phyloP scores from a whole-genome alignment of 768 basidiomycete genomes.

The Rhodotorula diobovata region DNA sequence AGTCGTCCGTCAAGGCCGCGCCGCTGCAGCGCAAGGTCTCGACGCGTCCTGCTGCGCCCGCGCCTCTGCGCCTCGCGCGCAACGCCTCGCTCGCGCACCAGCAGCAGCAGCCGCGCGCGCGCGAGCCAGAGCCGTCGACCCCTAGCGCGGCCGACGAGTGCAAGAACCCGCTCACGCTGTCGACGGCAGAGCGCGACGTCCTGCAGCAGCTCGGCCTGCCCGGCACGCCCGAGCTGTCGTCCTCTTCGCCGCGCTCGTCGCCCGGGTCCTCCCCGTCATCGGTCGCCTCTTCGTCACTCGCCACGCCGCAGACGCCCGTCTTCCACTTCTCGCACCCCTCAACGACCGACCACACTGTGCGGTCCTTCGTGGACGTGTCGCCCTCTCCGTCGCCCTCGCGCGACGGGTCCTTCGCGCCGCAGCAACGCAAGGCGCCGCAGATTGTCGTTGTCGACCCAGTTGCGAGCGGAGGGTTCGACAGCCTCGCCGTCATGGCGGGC shows the following conservation, averaged over 20 bases:
- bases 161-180: slow-evolving; percentile 8
- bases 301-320: background rate
- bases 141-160: background rate
- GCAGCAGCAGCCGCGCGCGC: too few relatives aligned
- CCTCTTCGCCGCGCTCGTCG: background rate
- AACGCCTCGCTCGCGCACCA: background rate
- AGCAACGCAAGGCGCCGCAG: background rate
- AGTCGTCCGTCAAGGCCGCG: background rate
- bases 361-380: background rate
- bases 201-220: slow-evolving; percentile 22
- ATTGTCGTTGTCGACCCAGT: background rate
- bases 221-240: slow-evolving; percentile 21
- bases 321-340: background rate
- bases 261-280: background rate
- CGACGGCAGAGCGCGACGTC: slow-evolving; percentile 23
- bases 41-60: background rate
- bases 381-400: background rate
- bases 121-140: background rate
- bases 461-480: background rate
- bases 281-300: background rate
- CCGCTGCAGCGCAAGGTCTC: background rate
- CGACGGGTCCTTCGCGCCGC: background rate
- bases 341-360: too few relatives aligned
- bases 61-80: slow-evolving; percentile 1
- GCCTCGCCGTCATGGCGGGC: background rate